A percentile compares a stretch with the other conserved stretches of the same genome.
phyloP scores from a whole-genome alignment of 1,139 yeast species.

The Yamadazyma taylorii region DNA sequence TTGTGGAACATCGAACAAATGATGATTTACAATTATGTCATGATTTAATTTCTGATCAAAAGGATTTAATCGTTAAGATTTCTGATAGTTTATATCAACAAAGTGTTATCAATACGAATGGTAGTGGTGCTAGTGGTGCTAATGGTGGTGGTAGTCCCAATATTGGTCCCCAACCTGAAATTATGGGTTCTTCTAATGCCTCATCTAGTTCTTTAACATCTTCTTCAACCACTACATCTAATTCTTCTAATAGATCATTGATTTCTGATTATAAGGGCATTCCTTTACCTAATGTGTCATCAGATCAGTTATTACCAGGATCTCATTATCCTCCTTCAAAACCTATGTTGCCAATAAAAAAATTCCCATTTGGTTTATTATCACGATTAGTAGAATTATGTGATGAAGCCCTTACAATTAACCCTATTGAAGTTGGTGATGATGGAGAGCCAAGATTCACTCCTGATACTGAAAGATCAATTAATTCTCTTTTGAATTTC shows the following conservation, averaged over 20 bases:
- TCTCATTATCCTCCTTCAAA: constrained; percentile 28
- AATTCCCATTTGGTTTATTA: constrained; percentile 68
- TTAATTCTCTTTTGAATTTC: constrained; percentile 56
- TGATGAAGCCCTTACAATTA: constrained; percentile 73
- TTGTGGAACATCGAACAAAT: constrained; percentile 79
- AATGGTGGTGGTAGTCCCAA: neutral
- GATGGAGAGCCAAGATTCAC: constrained; percentile 47
- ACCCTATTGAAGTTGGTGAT: constrained; percentile 47
- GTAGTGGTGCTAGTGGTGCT: neutral
- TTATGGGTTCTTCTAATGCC: constrained; percentile 9
- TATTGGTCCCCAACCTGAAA: constrained; percentile 10
- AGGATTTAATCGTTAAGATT: constrained; percentile 48
- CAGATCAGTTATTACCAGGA: constrained; percentile 21
- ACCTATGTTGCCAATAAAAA: constrained; percentile 29
- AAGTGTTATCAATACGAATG: too few species aligned
- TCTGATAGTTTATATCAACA: constrained; percentile 38
- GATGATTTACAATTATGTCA: constrained; percentile 78
- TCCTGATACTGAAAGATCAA: constrained; percentile 70
- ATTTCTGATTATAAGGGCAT: constrained; percentile 60
- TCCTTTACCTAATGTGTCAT: constrained; percentile 40
- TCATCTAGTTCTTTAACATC: constrained; percentile 7
- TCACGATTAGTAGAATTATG: constrained; percentile 66
- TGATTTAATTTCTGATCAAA: constrained; percentile 75
- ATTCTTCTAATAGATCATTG: constrained; percentile 11
- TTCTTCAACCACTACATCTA: constrained; percentile 18